Conservation (phyloP, 352 stramenopile genomes). For the Phytophthora constricta region DNA sequence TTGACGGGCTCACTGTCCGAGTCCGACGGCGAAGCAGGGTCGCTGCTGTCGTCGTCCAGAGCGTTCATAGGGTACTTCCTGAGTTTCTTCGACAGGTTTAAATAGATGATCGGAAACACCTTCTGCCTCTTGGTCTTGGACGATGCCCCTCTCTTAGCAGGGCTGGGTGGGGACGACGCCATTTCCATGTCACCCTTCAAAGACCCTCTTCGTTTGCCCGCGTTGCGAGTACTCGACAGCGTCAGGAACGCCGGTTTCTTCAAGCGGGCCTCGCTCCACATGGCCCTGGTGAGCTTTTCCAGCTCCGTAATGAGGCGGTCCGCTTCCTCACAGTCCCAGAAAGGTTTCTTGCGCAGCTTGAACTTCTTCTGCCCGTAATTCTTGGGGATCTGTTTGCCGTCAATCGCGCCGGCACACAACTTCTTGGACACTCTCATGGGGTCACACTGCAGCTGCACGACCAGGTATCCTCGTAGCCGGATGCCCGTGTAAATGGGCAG, state of each 20-base stretch:
- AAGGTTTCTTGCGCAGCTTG: conserved; percentile 62
- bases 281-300: conserved; percentile 53
- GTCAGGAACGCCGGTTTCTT: conserved; percentile 59
- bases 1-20: conserved; percentile 38
- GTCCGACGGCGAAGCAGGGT: conserved; percentile 26
- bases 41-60: conserved; percentile 25
- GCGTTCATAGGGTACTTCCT: conserved; percentile 39
- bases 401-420: conserved; percentile 70
- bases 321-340: conserved; percentile 61
- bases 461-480: conserved; percentile 75
- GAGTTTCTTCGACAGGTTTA: conserved; percentile 76
- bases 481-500: conserved; percentile 80
- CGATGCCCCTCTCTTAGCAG: conserved; percentile 36
- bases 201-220: conserved; percentile 11
- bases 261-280: conserved; percentile 68
- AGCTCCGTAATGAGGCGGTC: conserved; percentile 49
- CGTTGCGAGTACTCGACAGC: conserved; percentile 68
- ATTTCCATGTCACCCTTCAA: conserved; percentile 28
- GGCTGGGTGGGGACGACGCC: conserved; percentile 19
- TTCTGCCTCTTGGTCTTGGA: conserved; percentile 59
- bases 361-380: conserved; percentile 88
- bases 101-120: conserved; percentile 82
- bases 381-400: conserved; percentile 72
- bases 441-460: conserved; percentile 79
- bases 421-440: conserved; percentile 88